phyloP scores from a whole-genome alignment of 208 protist species.

The Wallacemonas sp. region DNA sequence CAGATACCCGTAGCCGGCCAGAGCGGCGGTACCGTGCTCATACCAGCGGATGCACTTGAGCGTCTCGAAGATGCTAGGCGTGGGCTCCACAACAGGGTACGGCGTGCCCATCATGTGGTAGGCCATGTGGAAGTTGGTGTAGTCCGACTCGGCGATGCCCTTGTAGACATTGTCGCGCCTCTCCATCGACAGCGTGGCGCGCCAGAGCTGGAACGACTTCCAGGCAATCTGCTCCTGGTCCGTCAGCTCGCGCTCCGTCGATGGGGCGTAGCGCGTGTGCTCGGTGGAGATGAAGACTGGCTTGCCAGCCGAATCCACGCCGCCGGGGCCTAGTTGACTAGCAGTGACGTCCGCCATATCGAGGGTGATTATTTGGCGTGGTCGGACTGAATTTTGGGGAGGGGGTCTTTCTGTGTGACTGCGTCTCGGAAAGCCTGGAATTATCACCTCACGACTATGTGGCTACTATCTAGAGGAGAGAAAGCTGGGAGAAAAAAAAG shows the following conservation, averaged over 20 bases:
- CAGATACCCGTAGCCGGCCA: slow-evolving; percentile 41
- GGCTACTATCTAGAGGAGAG: too few relatives aligned
- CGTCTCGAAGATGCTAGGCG: slow-evolving; percentile 49
- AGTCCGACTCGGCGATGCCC: slow-evolving; percentile 73
- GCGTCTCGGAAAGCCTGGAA: background rate
- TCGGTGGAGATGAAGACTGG: slow-evolving; percentile 83
- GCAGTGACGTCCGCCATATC: slow-evolving; percentile 4
- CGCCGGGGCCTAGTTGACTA: slow-evolving; percentile 59
- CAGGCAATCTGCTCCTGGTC: slow-evolving; percentile 87
- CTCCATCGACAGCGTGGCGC: slow-evolving; percentile 70
- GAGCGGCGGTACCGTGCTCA: slow-evolving; percentile 53
- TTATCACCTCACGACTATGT: too few relatives aligned
- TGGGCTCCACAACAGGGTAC: slow-evolving; percentile 72
- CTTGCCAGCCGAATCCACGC: slow-evolving; percentile 46
- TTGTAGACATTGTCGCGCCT: slow-evolving; percentile 81
- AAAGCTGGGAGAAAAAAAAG: background rate
- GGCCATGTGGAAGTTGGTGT: slow-evolving; percentile 82
- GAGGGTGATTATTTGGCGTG: too few relatives aligned
- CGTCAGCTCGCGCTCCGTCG: slow-evolving; percentile 69
- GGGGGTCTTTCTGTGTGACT: background rate
- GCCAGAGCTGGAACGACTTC: slow-evolving; percentile 91
- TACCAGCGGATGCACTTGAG: slow-evolving; percentile 70
- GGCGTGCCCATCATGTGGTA: slow-evolving; percentile 85
- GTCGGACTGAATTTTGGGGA: too few relatives aligned
- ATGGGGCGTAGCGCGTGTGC: slow-evolving; percentile 68